phyloP scores from a whole-genome alignment of 2,329 filamentous ascomycete species.

The Arachnopeziza araneosa region DNA sequence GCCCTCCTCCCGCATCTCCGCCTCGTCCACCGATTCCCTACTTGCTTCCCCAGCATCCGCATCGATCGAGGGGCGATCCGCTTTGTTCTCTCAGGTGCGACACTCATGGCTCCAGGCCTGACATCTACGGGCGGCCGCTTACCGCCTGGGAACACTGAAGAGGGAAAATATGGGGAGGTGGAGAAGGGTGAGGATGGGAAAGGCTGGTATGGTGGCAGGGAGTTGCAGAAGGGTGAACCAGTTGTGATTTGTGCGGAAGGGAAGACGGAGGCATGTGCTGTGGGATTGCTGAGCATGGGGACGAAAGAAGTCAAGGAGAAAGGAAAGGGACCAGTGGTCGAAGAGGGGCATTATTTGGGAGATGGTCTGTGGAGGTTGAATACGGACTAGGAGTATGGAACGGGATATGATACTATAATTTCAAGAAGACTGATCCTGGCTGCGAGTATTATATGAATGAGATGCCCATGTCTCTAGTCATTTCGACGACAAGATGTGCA shows the following conservation, averaged over 20 bases:
- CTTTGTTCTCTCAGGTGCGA: constrained; percentile 89
- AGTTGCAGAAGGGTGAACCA: constrained; percentile 73
- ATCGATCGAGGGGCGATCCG: constrained; percentile 96
- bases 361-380: constrained; percentile 77
- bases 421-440: not conserved
- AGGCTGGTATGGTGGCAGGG: constrained; percentile 50
- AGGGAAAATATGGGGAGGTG: constrained; percentile 29
- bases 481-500: not conserved
- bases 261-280: constrained; percentile 84
- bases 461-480: not conserved
- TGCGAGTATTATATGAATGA: not conserved
- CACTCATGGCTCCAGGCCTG: constrained; percentile 92
- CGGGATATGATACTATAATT: not conserved
- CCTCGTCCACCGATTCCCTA: constrained; percentile 85
- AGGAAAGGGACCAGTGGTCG: constrained; percentile 90
- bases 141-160: constrained; percentile 43
- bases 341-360: constrained; percentile 88
- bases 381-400: constrained; percentile 21
- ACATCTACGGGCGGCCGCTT: constrained; percentile 78
- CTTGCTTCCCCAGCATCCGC: constrained; percentile 74
- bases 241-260: constrained; percentile 91
- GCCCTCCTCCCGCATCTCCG: constrained; percentile 81
- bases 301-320: constrained; percentile 91
- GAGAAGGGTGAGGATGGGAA: constrained; percentile 28
- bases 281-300: constrained; percentile 76